Percentiles rank a stretch among this genome's conserved stretches.
These are phyloP conservation scores for Fusarium agapanthi DNA, from an alignment of 2,329 filamentous ascomycete genomes.

Conservation along the genomic window DNA sequence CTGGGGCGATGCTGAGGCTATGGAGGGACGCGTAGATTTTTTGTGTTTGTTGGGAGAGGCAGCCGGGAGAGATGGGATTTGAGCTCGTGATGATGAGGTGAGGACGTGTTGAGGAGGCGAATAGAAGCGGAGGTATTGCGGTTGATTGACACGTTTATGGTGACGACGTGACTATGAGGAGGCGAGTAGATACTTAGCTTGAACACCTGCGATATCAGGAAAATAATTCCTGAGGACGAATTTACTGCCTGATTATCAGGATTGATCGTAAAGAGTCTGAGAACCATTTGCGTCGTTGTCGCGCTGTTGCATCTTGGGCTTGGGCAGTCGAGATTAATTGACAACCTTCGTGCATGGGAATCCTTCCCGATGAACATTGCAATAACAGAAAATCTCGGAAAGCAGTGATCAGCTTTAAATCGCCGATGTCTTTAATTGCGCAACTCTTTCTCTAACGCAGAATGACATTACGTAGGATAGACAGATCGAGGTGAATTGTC, in stretches of 20 bases:
- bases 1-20: conserved; percentile 4
- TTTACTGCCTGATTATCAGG: background rate
- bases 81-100: background rate
- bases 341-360: too few relatives aligned
- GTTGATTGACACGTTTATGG: background rate
- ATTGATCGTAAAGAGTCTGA: background rate
- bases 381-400: background rate
- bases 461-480: rapidly evolving
- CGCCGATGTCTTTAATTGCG: background rate
- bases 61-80: background rate
- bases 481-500: background rate
- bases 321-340: background rate
- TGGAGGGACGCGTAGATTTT: background rate
- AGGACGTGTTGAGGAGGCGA: background rate
- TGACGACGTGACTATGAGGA: background rate
- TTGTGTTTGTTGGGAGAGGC: background rate
- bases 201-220: background rate
- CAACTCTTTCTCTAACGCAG: rapidly evolving
- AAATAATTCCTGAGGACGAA: background rate
- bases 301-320: too few relatives aligned
- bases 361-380: background rate
- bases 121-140: background rate
- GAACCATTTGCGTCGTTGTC: background rate
- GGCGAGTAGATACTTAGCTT: background rate
- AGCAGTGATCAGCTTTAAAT: rapidly evolving